phyloP scores from a whole-genome alignment of 164 flowering plant genomes.

The Sextonia rubra region DNA sequence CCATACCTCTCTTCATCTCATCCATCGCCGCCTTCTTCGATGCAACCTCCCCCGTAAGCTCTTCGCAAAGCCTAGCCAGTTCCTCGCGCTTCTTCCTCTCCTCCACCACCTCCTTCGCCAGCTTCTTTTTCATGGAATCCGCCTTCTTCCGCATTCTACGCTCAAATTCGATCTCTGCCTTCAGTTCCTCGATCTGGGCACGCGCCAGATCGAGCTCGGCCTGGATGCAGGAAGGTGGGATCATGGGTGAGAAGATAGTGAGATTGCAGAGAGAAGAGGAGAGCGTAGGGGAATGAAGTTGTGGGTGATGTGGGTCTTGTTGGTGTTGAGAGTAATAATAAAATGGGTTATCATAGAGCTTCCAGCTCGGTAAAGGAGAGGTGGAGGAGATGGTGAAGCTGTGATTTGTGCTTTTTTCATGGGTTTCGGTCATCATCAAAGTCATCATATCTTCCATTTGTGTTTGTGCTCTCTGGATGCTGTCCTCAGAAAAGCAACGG shows the following conservation, averaged over 20 bases:
- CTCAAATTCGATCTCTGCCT: slow-evolving; percentile 14
- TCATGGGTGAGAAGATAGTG: neutral
- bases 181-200: slow-evolving; percentile 14
- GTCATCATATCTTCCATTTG: slow-evolving; percentile 2
- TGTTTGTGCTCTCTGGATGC: neutral
- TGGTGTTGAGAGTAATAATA: neutral
- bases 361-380: slow-evolving; percentile 1
- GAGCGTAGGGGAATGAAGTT: neutral
- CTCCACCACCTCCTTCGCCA: slow-evolving; percentile 9
- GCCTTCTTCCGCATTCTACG: slow-evolving; percentile 10
- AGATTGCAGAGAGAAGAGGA: neutral
- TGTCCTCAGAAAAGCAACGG: neutral
- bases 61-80: slow-evolving; percentile 1
- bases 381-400: neutral
- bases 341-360: slow-evolving; percentile 3
- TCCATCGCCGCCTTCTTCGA: slow-evolving; percentile 7
- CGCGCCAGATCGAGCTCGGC: slow-evolving; percentile 17
- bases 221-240: neutral
- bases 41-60: slow-evolving; percentile 8
- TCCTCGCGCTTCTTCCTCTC: slow-evolving; percentile 3
- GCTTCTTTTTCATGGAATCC: slow-evolving; percentile 11
- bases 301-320: neutral
- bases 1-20: slow-evolving; percentile 16
- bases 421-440: neutral
- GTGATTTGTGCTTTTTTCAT: neutral